Conservation (phyloP, 2,329 filamentous ascomycete species). For the Cercospora zeina region DNA sequence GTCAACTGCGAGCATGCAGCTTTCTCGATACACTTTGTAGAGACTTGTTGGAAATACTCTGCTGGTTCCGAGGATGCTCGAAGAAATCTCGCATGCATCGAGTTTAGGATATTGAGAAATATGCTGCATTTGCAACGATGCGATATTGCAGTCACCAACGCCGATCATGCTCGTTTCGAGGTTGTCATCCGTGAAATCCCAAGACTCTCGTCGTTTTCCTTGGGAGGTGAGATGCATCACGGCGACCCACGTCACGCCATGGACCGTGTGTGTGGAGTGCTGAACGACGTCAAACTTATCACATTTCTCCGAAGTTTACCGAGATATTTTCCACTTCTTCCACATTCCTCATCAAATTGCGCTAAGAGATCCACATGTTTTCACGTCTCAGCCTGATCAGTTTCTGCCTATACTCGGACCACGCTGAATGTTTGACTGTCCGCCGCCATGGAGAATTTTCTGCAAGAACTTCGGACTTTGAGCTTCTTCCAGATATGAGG, state of each 20-base stretch:
- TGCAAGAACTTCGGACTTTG: neutral
- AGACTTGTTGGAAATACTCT: too few relatives aligned
- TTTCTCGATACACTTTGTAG: too few relatives aligned
- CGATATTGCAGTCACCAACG: too few relatives aligned
- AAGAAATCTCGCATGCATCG: too few relatives aligned
- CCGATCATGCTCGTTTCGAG: too few relatives aligned
- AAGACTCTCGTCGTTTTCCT: neutral
- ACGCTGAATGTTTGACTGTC: neutral
- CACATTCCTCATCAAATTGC: neutral
- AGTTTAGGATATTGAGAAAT: too few relatives aligned
- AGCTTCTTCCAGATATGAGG: neutral
- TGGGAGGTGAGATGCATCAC: neutral
- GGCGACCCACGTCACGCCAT: neutral
- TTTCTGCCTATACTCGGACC: too few relatives aligned
- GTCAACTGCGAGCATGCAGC: too few relatives aligned
- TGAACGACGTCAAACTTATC: constrained; percentile 3
- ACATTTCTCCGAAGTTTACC: constrained; percentile 2
- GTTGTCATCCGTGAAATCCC: too few relatives aligned
- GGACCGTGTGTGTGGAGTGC: neutral
- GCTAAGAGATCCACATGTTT: neutral
- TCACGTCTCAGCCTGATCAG: neutral
- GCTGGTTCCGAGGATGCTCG: too few relatives aligned
- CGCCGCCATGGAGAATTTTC: neutral
- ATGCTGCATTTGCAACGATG: too few relatives aligned
- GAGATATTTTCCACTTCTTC: neutral